Percentiles rank a stretch among this genome's conserved stretches.
phyloP scores from a whole-genome alignment of 495 filamentous ascomycete species.

The Cairneyella variabilis region DNA sequence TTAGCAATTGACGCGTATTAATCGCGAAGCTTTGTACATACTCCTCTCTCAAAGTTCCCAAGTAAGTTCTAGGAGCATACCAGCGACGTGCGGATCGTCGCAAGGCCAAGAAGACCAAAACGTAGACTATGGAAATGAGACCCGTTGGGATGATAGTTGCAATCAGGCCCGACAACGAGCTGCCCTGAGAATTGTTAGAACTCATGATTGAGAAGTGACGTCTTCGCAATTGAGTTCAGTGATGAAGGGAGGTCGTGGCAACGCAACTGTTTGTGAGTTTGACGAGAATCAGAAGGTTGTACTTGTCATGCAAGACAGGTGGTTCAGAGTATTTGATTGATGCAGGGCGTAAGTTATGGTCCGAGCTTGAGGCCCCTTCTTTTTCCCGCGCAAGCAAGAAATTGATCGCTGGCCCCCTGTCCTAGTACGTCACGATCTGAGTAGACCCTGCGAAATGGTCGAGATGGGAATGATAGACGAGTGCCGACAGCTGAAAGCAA shows the following conservation, averaged over 20 bases:
- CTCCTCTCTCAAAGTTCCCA: constrained; percentile 67
- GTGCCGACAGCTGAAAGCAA: background rate
- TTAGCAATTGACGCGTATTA: constrained; percentile 1
- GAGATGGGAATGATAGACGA: background rate
- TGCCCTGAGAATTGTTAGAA: background rate
- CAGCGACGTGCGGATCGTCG: constrained; percentile 66
- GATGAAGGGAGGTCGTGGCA: background rate
- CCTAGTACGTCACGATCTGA: background rate
- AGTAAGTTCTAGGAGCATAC: constrained; percentile 86
- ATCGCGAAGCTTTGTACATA: constrained; percentile 29
- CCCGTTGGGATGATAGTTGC: constrained; percentile 68
- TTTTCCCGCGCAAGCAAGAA: background rate
- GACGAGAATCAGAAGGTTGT: too few relatives aligned
- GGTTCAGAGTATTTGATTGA: too few relatives aligned
- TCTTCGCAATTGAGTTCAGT: constrained; percentile 9
- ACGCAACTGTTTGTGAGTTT: too few relatives aligned
- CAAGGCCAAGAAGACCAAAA: constrained; percentile 71
- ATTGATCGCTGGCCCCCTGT: background rate
- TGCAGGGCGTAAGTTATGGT: too few relatives aligned
- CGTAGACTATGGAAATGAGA: constrained; percentile 59
- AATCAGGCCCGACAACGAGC: constrained; percentile 43
- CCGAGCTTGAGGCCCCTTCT: background rate
- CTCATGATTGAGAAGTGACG: constrained; percentile 7
- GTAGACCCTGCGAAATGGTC: too few relatives aligned
- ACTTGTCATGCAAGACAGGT: too few relatives aligned